phyloP scores from a whole-genome alignment of 768 basidiomycete species.

The Candolleomyces eurysporus region DNA sequence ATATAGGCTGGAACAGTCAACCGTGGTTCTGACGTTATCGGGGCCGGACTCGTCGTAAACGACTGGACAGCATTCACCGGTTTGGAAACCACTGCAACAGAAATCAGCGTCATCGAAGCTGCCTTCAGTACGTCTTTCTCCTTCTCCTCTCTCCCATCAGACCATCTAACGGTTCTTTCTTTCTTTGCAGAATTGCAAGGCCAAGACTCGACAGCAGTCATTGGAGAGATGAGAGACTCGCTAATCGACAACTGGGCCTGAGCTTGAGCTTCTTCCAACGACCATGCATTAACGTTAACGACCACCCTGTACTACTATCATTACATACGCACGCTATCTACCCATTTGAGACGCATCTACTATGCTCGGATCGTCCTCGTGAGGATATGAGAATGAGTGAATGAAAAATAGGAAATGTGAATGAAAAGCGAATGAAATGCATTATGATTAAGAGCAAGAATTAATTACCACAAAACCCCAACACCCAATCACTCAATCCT shows the following conservation, averaged over 20 bases:
- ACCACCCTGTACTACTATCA: no score
- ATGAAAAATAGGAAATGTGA: no score
- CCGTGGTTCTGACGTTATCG: slow-evolving; percentile 96
- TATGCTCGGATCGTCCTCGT: no score
- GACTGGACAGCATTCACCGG: slow-evolving; percentile 99
- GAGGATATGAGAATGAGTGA: no score
- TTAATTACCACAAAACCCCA: background rate
- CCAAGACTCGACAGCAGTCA: slow-evolving; percentile 75
- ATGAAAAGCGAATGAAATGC: background rate
- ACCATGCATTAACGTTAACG: no score
- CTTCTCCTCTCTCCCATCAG: background rate
- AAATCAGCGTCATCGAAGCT: slow-evolving; percentile 97
- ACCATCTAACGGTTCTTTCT: slow-evolving; percentile 8
- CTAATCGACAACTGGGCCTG: slow-evolving; percentile 93
- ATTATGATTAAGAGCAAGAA: background rate
- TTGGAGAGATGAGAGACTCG: slow-evolving; percentile 89
- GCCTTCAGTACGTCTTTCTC: slow-evolving; percentile 76
- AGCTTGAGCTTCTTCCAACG: background rate
- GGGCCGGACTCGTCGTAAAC: slow-evolving; percentile 96
- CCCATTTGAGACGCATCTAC: no score
- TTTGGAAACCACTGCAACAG: slow-evolving; percentile 98
- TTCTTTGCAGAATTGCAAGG: slow-evolving; percentile 88
- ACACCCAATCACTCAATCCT: no score
- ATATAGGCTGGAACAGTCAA: slow-evolving; percentile 94
- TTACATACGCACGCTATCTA: no score